Base-by-base conservation (phyloP, 208 protist genomes). In the Trypanosoma cruzi region DNA sequence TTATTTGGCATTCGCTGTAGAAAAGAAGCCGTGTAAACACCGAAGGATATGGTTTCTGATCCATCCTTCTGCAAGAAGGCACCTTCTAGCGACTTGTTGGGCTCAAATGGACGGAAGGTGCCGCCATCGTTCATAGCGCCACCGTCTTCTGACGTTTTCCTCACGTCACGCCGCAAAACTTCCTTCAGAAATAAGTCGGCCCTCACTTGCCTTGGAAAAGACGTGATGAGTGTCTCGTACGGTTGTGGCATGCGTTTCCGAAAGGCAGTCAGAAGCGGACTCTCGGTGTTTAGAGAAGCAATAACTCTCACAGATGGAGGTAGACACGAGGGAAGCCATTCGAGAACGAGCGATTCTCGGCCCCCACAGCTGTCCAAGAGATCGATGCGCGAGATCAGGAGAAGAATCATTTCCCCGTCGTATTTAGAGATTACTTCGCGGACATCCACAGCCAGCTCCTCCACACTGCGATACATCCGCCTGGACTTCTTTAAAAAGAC, bases 191-290 rank as follows among this genome's bases (percentile, higher is more conserved):
- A 86, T 46, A 91, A 55, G 16, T 79, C 73, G 31, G 84, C 69
- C 10, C 77, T 75, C 52, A 77, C 77, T 20, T 77, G 34, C 65
- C 83, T 84, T 40, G 71, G 75, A 46, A 90, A 70, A n/a, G 86
- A 80, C 2, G 79, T 75, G 58, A 88, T 84, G 31, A 93, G 77
- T 36, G 79, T 80, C 67, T 94, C 90, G 65, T 86, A 91, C n/a
- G 90, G 90, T 69, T 94, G 88, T 18, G 88, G 90, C 44, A 80
- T 64, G 53, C 88, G 87, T 64, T 83, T 79, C 50, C 90, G 83
- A 64, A 94, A 67, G 31, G 78, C 42, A n/a, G 73, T 56, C 37
- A 96, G 84, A n/a, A 88, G 59, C 42, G 80, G 82, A 63, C 84
- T 86, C 26, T 88, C 82, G 6, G 85, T 93, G 61, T 88, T 75